Conservation (phyloP, 176 grass and related monocot species). For the Melocanna baccifera region DNA sequence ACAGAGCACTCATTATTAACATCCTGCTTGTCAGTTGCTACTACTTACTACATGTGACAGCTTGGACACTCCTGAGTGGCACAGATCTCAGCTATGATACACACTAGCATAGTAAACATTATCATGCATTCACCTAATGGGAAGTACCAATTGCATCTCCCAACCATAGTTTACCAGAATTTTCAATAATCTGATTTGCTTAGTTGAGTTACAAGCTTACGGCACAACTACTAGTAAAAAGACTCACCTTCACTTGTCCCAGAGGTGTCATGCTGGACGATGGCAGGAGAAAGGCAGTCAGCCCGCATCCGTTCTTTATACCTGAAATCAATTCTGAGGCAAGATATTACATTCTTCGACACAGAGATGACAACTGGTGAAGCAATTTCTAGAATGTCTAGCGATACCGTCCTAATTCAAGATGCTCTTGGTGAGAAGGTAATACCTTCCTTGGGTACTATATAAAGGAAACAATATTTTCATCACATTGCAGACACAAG, state of each 20-base stretch:
- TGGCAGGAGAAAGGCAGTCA: conserved; percentile 53
- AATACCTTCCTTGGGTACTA: conserved; percentile 6
- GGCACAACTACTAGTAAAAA: background rate
- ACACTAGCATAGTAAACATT: background rate
- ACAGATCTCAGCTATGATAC: background rate
- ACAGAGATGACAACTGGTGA: conserved; percentile 59
- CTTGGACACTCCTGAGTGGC: background rate
- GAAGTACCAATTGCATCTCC: background rate
- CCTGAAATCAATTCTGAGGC: conserved; percentile 48
- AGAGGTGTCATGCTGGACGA: conserved; percentile 67
- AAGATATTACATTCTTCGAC: conserved; percentile 61
- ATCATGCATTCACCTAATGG: background rate
- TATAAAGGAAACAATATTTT: background rate
- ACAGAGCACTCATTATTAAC: background rate
- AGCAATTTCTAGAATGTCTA: conserved; percentile 53
- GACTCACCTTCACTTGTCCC: conserved; percentile 17
- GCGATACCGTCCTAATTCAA: conserved; percentile 49
- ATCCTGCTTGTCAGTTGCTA: background rate
- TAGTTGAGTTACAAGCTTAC: background rate
- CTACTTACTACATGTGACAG: background rate
- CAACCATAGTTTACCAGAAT: background rate
- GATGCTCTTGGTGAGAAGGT: conserved; percentile 63
- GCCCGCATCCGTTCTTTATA: conserved; percentile 53
- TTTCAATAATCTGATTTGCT: background rate
- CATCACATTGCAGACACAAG: background rate